Evolutionary conservation across 2,329 filamentous ascomycete genomes (phyloP), one percentile per base, ranked within the genome.

Genomic region (Cercospora sp.): DNA sequence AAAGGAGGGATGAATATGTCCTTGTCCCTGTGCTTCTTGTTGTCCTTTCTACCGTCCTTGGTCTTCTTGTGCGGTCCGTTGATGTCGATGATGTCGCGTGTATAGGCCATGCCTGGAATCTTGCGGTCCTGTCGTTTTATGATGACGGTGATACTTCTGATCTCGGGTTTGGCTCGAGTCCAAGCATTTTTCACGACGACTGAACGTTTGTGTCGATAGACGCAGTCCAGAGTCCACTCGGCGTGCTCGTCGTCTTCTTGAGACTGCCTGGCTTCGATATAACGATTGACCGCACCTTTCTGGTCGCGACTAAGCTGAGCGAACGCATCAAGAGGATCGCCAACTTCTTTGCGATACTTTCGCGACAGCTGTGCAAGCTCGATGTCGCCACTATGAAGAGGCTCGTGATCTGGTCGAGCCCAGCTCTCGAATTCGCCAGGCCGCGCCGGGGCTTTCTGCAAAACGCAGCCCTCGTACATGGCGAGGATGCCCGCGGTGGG

Each of bases 171-270:
- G n/a, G 58, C 32, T 13, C 58, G 65, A 30, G 24, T 67, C 60
- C 60, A 63, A 9, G 40, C 53, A 30, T 60, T 49, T 18, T 60
- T 67, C n/a, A 63, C 53, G 8, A 40, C n/a, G 8, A 63, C 57
- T 28, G 51, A 18, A 40, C 43, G 40, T 26, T 16, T 37, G 18
- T 40, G 61, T 57, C 61, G 45, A 34, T 53, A 51, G 12, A 67
- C 66, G 30, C 58, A 64, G 3, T 64, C 66, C 53, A 67, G 43
- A 34, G 12, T 51, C 66, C 66, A 67, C 24, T 64, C 61, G 2
- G 61, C 66, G 45, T 67, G 55, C 43, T 67, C 61, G 28, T 67
- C 58, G 18, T 45, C 59, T 30, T 67, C 66, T 26, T 55, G 28
- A 49, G 18, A 21, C 30, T 67, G 61, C 12, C 12, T 32, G 16